Evolutionary conservation across 352 stramenopile species (phyloP).

Genomic region (Plasmopara viticola): DNA sequence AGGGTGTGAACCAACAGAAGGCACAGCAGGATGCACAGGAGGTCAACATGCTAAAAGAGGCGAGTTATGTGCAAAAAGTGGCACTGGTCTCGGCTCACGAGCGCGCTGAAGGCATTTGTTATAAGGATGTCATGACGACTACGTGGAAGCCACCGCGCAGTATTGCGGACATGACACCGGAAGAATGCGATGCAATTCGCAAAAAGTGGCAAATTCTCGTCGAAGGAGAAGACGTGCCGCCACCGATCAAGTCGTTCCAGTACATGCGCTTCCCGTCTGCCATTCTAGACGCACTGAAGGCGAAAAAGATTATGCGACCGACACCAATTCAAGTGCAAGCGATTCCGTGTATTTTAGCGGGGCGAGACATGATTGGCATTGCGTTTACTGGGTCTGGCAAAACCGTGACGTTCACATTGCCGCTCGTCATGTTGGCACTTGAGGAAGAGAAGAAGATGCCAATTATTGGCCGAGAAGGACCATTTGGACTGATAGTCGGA

Average conservation of each 20-base stretch:
- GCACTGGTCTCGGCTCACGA: slow-evolving; percentile 91
- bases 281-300: slow-evolving; percentile 89
- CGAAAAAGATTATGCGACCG: slow-evolving; percentile 94
- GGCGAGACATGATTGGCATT: slow-evolving; percentile 98
- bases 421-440: slow-evolving; percentile 94
- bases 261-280: slow-evolving; percentile 95
- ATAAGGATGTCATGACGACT: slow-evolving; percentile 86
- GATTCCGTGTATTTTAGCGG: slow-evolving; percentile 94
- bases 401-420: slow-evolving; percentile 96
- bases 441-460: slow-evolving; percentile 96
- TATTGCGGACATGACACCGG: slow-evolving; percentile 83
- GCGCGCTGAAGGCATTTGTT: slow-evolving; percentile 88
- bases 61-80: slow-evolving; percentile 94
- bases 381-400: slow-evolving; percentile 99
- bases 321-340: slow-evolving; percentile 99
- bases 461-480: slow-evolving; percentile 91
- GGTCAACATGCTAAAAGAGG: slow-evolving; percentile 92
- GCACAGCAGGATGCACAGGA: slow-evolving; percentile 82
- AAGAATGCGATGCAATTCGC: slow-evolving; percentile 86
- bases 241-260: slow-evolving; percentile 95
- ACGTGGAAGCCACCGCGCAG: slow-evolving; percentile 88
- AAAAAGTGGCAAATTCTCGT: slow-evolving; percentile 98
- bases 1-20: slow-evolving; percentile 75
- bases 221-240: slow-evolving; percentile 93
- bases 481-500: slow-evolving; percentile 95